Conservation (phyloP, 2,329 filamentous ascomycete genomes). For the Hirsutella rhossiliensis region DNA sequence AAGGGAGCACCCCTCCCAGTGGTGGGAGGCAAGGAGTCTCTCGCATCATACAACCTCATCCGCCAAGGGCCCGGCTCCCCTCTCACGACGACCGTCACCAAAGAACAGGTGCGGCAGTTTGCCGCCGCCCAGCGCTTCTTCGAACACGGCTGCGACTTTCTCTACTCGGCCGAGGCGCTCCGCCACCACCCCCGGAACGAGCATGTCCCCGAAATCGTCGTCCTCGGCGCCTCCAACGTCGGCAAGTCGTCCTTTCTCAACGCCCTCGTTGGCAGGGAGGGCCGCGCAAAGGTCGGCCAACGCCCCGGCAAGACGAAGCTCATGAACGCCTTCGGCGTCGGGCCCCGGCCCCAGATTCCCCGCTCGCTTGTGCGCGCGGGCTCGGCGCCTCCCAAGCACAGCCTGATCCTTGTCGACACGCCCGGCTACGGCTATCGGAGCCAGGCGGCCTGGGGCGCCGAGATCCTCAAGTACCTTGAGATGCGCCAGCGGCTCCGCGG, state of each 20-base stretch:
- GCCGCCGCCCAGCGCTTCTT: slow-evolving; percentile 20
- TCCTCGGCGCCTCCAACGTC: slow-evolving; percentile 80
- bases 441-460: slow-evolving; percentile 36
- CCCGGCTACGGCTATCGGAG: slow-evolving; percentile 38
- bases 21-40: slow-evolving; percentile 4
- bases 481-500: slow-evolving; percentile 34
- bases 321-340: slow-evolving; percentile 45
- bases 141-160: slow-evolving; percentile 20
- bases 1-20: not conserved
- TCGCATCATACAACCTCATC: slow-evolving; percentile 8
- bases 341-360: slow-evolving; percentile 22
- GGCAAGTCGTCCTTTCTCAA: slow-evolving; percentile 87
- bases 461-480: slow-evolving; percentile 38
- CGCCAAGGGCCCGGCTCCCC: slow-evolving; percentile 3
- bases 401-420: slow-evolving; percentile 37
- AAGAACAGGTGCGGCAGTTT: slow-evolving; percentile 12
- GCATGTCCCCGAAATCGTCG: slow-evolving; percentile 50
- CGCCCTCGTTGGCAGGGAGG: slow-evolving; percentile 47
- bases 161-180: slow-evolving; percentile 38
- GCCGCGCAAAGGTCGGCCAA: slow-evolving; percentile 35
- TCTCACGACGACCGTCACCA: slow-evolving; percentile 6
- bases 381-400: slow-evolving; percentile 30
- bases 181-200: slow-evolving; percentile 38
- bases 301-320: slow-evolving; percentile 39
- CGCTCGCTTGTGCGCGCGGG: slow-evolving; percentile 15